Base-by-base conservation (phyloP, 208 protist genomes). In the Leishmania arabica region DNA sequence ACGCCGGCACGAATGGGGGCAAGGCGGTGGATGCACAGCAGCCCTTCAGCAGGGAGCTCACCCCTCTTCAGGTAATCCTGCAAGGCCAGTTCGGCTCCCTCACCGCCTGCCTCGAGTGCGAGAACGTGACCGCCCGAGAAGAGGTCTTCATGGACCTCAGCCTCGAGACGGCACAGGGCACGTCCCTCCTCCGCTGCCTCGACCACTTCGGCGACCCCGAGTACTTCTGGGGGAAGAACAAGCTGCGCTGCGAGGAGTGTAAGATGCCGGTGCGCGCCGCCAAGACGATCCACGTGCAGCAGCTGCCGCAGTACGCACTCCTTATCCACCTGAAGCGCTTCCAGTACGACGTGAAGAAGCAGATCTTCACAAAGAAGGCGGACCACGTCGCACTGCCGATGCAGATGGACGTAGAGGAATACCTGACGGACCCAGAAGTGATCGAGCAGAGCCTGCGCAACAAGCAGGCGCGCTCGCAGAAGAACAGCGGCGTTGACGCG, bases 291-390 rank as follows among this genome's bases (percentile, higher is more conserved):
- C 90, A 91, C 77, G 89, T 98, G 60, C 90, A 97, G 87, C 88
- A 91, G 71, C 86, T 95, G 17, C 96, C 96, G 17, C 87, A 95
- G 82, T 96, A 97, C 69, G 92, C 92, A 17, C 86, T 98, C 21
- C 80, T 97, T 15, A 87, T 98, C 42, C 96, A 98, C 70, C 85
- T 98, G 2, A 98, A 98, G 80, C 90, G 96, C 15, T 98, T 98
- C 86, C 95, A 95, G 49, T 98, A 97, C 86, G 88, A 96, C 65
- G 90, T 92, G 66, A 88, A 88, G 75, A 88, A 80, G 71, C 81
- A 90, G 24, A 80, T 13, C 49, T 94, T 96, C 79, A 89, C 79
- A 72, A 98, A 98, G 81, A 88, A 92, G 62, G 85, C 91, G 37
- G 90, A 97, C 71, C 94, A 97, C 80, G 93, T 98, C 17, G 90